phyloP scores from a whole-genome alignment of 2,329 filamentous ascomycete species.

The Chaetomium sp. region DNA sequence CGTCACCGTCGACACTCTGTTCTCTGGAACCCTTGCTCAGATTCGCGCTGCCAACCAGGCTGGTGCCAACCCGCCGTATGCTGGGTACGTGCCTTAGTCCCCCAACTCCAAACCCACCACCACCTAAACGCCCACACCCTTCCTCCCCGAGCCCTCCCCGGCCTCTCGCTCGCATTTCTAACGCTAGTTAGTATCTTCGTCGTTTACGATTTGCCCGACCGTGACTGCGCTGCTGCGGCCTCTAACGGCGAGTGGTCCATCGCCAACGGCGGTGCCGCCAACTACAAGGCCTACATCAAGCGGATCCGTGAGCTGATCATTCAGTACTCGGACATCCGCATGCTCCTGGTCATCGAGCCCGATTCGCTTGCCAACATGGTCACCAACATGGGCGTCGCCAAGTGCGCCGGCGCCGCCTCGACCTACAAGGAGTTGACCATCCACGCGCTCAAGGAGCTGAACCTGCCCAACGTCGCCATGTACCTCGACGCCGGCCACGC shows the following conservation, averaged over 20 bases:
- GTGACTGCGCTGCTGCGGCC: slow-evolving; percentile 59
- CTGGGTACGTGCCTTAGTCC: slow-evolving; percentile 42
- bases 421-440: slow-evolving; percentile 54
- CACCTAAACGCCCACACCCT: too few relatives aligned
- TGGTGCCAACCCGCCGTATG: slow-evolving; percentile 46
- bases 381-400: slow-evolving; percentile 55
- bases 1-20: slow-evolving; percentile 49
- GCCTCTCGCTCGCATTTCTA: background rate
- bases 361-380: slow-evolving; percentile 62
- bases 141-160: background rate
- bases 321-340: slow-evolving; percentile 48
- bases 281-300: slow-evolving; percentile 60
- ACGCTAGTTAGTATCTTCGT: slow-evolving; percentile 41
- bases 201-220: slow-evolving; percentile 60
- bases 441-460: slow-evolving; percentile 55
- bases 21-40: slow-evolving; percentile 48
- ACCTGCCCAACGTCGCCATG: slow-evolving; percentile 60
- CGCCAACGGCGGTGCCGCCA: slow-evolving; percentile 52
- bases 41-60: slow-evolving; percentile 41
- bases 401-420: slow-evolving; percentile 51
- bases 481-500: slow-evolving; percentile 61
- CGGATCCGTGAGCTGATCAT: slow-evolving; percentile 47
- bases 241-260: slow-evolving; percentile 60
- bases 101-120: background rate
- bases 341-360: slow-evolving; percentile 54